Conservation (phyloP, 208 protist genomes). For the Porcisia deanei region DNA sequence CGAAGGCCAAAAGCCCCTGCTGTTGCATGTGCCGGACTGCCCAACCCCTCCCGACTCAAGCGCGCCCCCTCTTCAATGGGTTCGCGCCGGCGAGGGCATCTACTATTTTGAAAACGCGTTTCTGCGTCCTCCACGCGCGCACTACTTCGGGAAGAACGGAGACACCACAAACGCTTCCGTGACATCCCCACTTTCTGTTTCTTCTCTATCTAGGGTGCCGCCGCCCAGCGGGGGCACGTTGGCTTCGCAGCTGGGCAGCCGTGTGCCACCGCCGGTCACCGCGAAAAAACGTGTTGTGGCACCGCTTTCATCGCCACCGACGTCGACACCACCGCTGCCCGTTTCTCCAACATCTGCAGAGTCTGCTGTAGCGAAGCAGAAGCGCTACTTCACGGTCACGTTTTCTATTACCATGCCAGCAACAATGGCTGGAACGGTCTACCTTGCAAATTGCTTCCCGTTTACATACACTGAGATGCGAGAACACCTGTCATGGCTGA, state of each 20-base stretch:
- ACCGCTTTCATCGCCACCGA: background rate
- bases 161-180: slow-evolving; percentile 5
- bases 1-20: slow-evolving; percentile 92
- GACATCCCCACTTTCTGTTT: background rate
- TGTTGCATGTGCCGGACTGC: slow-evolving; percentile 74
- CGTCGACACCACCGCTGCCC: background rate
- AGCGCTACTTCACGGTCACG: slow-evolving; percentile 91
- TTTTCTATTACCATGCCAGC: slow-evolving; percentile 90
- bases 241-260: slow-evolving; percentile 5
- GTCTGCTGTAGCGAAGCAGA: slow-evolving; percentile 15
- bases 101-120: slow-evolving; percentile 87
- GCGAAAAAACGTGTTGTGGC: slow-evolving; percentile 17
- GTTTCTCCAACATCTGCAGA: slow-evolving; percentile 3
- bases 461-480: slow-evolving; percentile 95
- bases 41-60: background rate
- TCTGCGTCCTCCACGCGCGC: slow-evolving; percentile 44
- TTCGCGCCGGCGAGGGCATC: slow-evolving; percentile 68
- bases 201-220: background rate
- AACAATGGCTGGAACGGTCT: slow-evolving; percentile 69
- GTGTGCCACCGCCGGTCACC: slow-evolving; percentile 17
- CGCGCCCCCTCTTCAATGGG: slow-evolving; percentile 37
- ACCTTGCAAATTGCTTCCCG: slow-evolving; percentile 96
- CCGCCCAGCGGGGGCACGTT: background rate
- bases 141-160: slow-evolving; percentile 26
- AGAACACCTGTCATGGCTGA: slow-evolving; percentile 50